Base-by-base conservation (phyloP, 2,329 filamentous ascomycete species). In the Calonectria ilicicola region DNA sequence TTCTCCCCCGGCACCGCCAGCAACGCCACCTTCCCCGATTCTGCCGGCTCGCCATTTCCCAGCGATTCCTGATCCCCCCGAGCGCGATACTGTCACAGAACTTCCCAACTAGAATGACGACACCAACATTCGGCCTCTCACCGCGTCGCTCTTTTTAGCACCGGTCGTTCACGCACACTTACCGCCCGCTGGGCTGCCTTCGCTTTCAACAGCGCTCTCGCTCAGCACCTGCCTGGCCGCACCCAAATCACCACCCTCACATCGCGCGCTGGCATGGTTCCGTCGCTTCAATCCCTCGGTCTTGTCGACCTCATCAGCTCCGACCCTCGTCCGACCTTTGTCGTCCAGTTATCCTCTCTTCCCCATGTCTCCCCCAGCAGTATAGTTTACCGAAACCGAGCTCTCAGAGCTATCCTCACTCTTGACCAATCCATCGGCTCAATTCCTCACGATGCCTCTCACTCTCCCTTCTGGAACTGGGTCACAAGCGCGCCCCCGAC, bases 251-350 rank as follows among this genome's bases (percentile, higher is more conserved):
- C 58, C 23, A 60, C 44, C 56, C 63, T 51, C 63, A 40, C 23
- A 42, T 56, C 27, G 51, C 46, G 67, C 49, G 70, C 78, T 72
- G 78, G 77, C 72, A 80, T 78, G 79, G 72, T 65, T 69, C 67
- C 74, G 63, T 75, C 78, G 67, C 75, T 81, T 56, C 75, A 75
- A 38, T 73, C 77, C 65, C 74, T 84, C 71, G 82, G 82, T 77
- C 81, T 85, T 65, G 76, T 84, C 70, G 84, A 86, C 75, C 81
- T 87, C 15, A 81, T 86, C 74, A 80, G 83, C 72, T 82, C 80
- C 72, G 85, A 87, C 71, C 83, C 84, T 35, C 82, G 85, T 67
- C 84, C 85, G 65, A 83, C 83, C 51, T 87, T 87, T 53, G 80
- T 86, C 68, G 82, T 84, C 58, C 79, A 78, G 35, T 65, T 76